Evolutionary conservation across 805 yeast genomes (phyloP), one percentile per base, ranked within the genome.

Genomic region (Torulaspora gathmanii): DNA sequence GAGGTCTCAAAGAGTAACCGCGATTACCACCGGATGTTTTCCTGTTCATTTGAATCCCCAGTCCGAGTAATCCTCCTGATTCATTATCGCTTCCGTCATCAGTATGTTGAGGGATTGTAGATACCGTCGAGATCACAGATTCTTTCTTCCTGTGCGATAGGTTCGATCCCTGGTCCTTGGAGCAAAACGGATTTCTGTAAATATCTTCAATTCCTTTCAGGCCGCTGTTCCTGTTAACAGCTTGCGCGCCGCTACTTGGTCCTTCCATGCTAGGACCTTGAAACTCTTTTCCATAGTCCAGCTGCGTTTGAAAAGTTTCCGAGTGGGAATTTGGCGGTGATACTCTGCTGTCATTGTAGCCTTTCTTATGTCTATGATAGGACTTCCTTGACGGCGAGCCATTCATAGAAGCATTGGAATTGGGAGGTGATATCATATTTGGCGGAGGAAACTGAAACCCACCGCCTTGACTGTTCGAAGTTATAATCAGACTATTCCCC

Each of bases 381-480:
- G 42, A 16, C 28, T 40, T 43, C 37, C 54, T 42, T 44, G 57
- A 31, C 37, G 60, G 51, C 39, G 65, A 60, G 5, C 65, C 66
- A 40, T 54, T 58, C 28, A 60, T 44, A 2, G 64, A 57, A 0
- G 57, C 51, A 33, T 47, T 54, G n/a, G 64, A 50, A 4, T 47
- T 42, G 2, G 63, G 53, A 9, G 53, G 56, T 7, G 55, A 55
- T 45, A 50, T 37, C 42, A 47, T 41, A 7, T 49, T 33, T 22
- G 64, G 64, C 7, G 67, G 65, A n/a, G 69, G 69, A 38, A 64
- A 64, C 41, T 61, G 59, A 45, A 62, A 64, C n/a, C 50, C 55
- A 10, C 67, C 69, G 29, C 46, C 49, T 11, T 54, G 52, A n/a
- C 62, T 58, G 43, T 64, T 63, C 9, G 62, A 53, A 1, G 68